phyloP scores from a whole-genome alignment of 2,329 filamentous ascomycete genomes.

The Ophiostoma angusticollis region DNA sequence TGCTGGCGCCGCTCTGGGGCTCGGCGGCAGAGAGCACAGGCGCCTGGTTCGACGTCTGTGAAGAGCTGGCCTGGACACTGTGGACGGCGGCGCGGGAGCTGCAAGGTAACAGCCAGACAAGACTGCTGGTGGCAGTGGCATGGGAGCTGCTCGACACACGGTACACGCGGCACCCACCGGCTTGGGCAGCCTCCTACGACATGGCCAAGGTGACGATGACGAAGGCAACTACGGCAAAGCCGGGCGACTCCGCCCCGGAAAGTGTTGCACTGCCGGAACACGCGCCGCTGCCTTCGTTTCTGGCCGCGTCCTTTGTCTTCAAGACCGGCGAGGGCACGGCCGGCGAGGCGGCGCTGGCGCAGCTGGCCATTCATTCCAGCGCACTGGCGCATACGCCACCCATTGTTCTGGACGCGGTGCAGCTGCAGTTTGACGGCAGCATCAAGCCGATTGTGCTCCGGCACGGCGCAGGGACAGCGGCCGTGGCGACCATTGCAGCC shows the following conservation, averaged over 20 bases:
- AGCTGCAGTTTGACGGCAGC: conserved; percentile 43
- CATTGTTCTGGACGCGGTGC: conserved; percentile 37
- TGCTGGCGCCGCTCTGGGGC: conserved; percentile 43
- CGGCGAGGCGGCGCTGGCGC: conserved; percentile 44
- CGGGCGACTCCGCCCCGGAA: not conserved
- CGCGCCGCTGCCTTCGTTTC: conserved; percentile 21
- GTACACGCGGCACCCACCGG: conserved; percentile 44
- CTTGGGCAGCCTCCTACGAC: too few species aligned
- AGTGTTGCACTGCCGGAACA: conserved; percentile 28
- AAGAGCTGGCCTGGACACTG: conserved; percentile 49
- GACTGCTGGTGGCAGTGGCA: conserved; percentile 48
- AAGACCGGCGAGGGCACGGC: conserved; percentile 45
- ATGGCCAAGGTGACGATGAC: conserved; percentile 34
- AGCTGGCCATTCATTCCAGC: conserved; percentile 44
- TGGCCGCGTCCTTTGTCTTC: conserved; percentile 39
- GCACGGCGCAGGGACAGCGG: conserved; percentile 21
- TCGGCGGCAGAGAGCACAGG: conserved; percentile 27
- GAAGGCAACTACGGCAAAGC: conserved; percentile 15
- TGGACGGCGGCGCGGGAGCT: conserved; percentile 41
- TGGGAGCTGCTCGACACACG: conserved; percentile 51
- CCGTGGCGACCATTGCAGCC: not conserved
- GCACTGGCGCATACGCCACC: conserved; percentile 40
- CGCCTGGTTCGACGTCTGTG: conserved; percentile 45
- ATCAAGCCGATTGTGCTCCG: conserved; percentile 41
- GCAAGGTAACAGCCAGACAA: conserved; percentile 32